Base-by-base conservation (phyloP, 83 land plant genomes). In the Thuja plicata region DNA sequence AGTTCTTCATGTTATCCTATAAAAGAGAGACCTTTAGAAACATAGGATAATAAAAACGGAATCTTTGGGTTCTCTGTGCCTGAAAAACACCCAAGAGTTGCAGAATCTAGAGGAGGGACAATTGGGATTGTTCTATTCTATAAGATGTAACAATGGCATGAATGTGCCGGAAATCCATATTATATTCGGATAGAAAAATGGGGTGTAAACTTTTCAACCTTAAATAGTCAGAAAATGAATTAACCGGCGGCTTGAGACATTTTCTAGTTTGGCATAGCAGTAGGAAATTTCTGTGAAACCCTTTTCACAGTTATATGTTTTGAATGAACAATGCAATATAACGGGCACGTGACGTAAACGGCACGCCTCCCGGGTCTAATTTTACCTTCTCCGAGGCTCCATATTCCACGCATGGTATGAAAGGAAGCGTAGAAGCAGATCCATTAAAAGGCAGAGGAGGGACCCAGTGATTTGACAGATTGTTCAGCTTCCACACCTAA, bases 401-500 rank as follows among this genome's bases (percentile, higher is more conserved):
- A 48, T 43, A 46, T 50, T 46, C 86, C 6, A n/a, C 79, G 79
- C 86, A 50, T 48, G 86, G 15, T n/a, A 1, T n/a, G 32, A 30
- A 46, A 45, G 15, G 21, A 80, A 66, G 27, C n/a, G 2, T 9
- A 0, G 24, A 60, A 3, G 43, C 21, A 79, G 9, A 81, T 81
- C 57, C 35, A 45, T 45, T 11, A 32, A 84, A 48, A 48, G 6
- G 57, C 32, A 32, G 86, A 13, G 1, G 12, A n/a, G 37, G 86
- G 38, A 16, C 34, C 57, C 86, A n/a, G 7, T n/a, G 35, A 48
- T 46, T 30, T 46, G 86, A 84, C 32, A 32, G 86, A 84, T 48
- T n/a, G 86, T 45, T 84, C 55, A 84, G 86, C 86, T 48, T 4
- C 86, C 86, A 48, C 35, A 84, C 86, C 86, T 84, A 84, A 84